phyloP scores from a whole-genome alignment of 495 filamentous ascomycete species.

The Antarctomyces pellizariae region DNA sequence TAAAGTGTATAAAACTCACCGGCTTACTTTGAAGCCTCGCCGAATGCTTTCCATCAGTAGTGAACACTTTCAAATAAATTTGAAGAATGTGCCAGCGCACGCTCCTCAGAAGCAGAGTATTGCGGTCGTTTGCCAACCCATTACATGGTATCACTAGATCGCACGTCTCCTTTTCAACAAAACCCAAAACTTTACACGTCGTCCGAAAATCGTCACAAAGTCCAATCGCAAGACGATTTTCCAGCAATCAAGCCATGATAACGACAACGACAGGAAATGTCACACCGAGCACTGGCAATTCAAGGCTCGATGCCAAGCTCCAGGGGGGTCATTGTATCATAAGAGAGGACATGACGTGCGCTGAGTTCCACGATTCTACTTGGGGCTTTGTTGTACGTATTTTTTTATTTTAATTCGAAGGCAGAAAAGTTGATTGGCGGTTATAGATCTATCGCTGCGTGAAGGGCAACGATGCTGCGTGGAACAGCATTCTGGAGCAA shows the following conservation, averaged over 20 bases:
- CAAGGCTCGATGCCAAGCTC: constrained; percentile 5
- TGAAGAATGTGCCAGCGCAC: constrained; percentile 4
- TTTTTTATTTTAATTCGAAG: constrained; percentile 2
- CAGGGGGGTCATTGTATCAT: constrained; percentile 3
- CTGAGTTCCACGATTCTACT: constrained; percentile 4
- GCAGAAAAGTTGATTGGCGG: constrained; percentile 2
- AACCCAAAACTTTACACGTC: constrained; percentile 3
- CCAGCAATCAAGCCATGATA: constrained; percentile 4
- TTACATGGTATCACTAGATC: constrained; percentile 3
- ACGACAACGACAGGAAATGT: constrained; percentile 2
- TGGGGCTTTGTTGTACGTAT: constrained; percentile 5
- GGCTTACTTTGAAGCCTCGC: too few species aligned
- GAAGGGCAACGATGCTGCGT: too few species aligned
- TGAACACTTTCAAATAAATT: constrained; percentile 3
- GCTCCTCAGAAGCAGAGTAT: constrained; percentile 4
- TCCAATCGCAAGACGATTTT: constrained; percentile 3
- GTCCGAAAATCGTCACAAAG: constrained; percentile 2
- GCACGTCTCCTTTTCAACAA: constrained; percentile 2
- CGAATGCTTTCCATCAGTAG: constrained; percentile 3
- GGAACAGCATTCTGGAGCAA: constrained; percentile 6
- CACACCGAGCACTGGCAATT: constrained; percentile 4
- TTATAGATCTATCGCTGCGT: constrained; percentile 6
- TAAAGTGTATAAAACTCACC: too few species aligned
- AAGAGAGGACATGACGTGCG: constrained; percentile 4
- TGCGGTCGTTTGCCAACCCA: constrained; percentile 2